These are phyloP conservation scores for Yamadazyma sp. DNA, from an alignment of 805 yeast species.

Conservation along the genomic window DNA sequence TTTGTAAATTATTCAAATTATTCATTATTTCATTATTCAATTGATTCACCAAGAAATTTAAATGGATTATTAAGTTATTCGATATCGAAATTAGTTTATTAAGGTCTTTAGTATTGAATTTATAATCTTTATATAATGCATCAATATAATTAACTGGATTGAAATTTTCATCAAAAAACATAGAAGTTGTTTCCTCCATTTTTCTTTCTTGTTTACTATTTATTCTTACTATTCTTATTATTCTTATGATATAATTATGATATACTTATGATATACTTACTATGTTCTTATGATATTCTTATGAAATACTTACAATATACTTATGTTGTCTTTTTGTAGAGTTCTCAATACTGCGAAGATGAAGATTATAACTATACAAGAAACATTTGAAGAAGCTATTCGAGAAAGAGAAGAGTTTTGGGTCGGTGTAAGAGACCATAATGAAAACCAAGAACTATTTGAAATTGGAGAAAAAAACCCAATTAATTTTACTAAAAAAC, in stretches of 20 bases:
- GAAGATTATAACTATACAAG: constrained; percentile 39
- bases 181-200: constrained; percentile 46
- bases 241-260: too few species aligned
- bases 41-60: constrained; percentile 62
- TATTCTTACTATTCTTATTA: not conserved
- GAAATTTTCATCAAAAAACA: constrained; percentile 68
- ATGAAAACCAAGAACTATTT: constrained; percentile 1
- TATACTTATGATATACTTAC: too few species aligned
- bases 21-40: constrained; percentile 42
- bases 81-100: constrained; percentile 46
- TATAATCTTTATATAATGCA: constrained; percentile 44
- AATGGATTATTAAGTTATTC: constrained; percentile 50
- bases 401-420: constrained; percentile 43
- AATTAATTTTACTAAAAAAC: constrained; percentile 1
- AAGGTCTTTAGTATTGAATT: constrained; percentile 20
- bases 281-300: too few species aligned
- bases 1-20: constrained; percentile 47
- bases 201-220: too few species aligned
- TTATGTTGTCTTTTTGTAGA: too few species aligned
- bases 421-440: constrained; percentile 28
- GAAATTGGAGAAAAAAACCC: not conserved
- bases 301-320: too few species aligned
- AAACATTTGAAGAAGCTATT: constrained; percentile 42
- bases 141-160: constrained; percentile 65
- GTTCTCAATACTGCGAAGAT: constrained; percentile 11